A percentile compares a stretch with the other conserved stretches of the same genome.
These are phyloP conservation scores for Penicillium palitans DNA, from an alignment of 2,329 filamentous ascomycete species.

Conservation along the genomic window DNA sequence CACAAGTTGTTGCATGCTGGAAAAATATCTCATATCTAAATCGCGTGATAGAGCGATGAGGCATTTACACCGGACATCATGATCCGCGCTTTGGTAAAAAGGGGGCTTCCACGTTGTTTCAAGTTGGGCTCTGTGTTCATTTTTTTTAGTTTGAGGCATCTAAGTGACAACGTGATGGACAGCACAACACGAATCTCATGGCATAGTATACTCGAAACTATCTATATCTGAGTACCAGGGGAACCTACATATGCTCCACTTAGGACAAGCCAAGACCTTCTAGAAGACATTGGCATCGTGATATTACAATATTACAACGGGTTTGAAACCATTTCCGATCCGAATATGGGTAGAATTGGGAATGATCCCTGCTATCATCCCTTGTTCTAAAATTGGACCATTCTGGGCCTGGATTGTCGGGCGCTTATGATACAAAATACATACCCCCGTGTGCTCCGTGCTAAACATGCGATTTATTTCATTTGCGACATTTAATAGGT, in stretches of 20 bases:
- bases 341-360: not conserved
- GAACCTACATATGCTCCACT: not conserved
- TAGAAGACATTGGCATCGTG: slow-evolving; percentile 10
- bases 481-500: not conserved
- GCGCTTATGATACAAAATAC: no score
- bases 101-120: not conserved
- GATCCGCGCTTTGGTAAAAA: not conserved
- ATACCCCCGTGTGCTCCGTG: not conserved
- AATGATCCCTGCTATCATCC: not conserved
- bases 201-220: not conserved
- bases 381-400: slow-evolving; percentile 4
- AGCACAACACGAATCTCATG: not conserved
- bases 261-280: slow-evolving; percentile 12
- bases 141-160: not conserved
- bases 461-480: not conserved
- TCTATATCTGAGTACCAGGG: not conserved
- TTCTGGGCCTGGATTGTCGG: slow-evolving; percentile 5
- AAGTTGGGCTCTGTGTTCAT: no score
- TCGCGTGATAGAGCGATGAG: not conserved
- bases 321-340: not conserved
- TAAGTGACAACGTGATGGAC: not conserved
- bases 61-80: slow-evolving; percentile 7
- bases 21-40: slow-evolving; percentile 5
- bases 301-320: not conserved
- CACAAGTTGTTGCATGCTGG: not conserved